phyloP scores from a whole-genome alignment of 495 filamentous ascomycete species.

The Collariella sp. region DNA sequence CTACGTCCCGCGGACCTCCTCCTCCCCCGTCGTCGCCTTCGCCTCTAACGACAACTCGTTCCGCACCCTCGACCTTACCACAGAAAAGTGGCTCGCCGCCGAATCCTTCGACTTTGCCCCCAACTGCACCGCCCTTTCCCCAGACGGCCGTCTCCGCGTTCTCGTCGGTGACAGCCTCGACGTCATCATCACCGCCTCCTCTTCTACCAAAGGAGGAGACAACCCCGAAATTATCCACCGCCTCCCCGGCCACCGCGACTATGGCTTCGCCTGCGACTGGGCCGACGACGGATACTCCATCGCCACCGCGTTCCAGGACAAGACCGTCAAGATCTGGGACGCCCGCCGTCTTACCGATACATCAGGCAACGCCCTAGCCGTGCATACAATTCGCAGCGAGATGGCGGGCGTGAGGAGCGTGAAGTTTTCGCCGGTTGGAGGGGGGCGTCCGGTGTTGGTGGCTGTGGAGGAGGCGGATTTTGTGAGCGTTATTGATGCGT shows the following conservation, averaged over 20 bases:
- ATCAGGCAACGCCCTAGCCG: conserved; percentile 34
- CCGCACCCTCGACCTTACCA: conserved; percentile 64
- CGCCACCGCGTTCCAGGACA: conserved; percentile 88
- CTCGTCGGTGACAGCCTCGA: conserved; percentile 52
- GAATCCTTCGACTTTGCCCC: conserved; percentile 58
- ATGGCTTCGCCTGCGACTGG: conserved; percentile 87
- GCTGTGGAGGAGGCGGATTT: conserved; percentile 80
- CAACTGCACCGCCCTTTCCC: conserved; percentile 78
- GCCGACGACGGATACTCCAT: conserved; percentile 79
- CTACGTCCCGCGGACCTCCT: conserved; percentile 49
- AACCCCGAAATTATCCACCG: conserved; percentile 37
- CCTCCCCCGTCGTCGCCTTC: conserved; percentile 62
- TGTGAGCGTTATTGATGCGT: conserved; percentile 68
- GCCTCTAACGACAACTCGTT: conserved; percentile 75
- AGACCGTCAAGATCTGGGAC: conserved; percentile 77
- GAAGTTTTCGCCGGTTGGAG: conserved; percentile 72
- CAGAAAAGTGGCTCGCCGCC: conserved; percentile 54
- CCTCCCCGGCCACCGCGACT: conserved; percentile 67
- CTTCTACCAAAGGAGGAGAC: conserved; percentile 19
- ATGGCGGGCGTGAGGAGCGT: conserved; percentile 72
- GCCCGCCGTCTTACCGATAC: conserved; percentile 58
- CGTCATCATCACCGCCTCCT: conserved; percentile 40
- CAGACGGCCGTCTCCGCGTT: conserved; percentile 69
- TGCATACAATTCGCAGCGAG: conserved; percentile 60
- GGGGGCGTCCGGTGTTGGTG: conserved; percentile 63